These are phyloP conservation scores for Sonneratia caseolaris DNA, from an alignment of 345 rosid genomes.

Conservation along the genomic window DNA sequence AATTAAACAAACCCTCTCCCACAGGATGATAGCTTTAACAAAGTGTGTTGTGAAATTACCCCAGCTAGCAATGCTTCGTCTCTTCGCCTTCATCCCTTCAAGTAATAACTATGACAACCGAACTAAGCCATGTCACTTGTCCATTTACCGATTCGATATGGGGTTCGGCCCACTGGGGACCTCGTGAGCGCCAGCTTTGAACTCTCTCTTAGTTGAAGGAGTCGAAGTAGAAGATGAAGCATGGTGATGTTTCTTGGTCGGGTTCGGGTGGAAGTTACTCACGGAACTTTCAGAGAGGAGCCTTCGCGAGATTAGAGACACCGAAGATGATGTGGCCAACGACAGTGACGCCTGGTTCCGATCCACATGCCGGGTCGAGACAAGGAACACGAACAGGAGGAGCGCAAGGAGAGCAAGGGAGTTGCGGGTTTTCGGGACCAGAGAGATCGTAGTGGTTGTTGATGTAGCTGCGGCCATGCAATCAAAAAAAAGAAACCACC, in stretches of 20 bases:
- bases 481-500: slow-evolving; percentile 52
- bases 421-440: slow-evolving; percentile 21
- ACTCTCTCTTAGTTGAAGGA: slow-evolving; percentile 22
- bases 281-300: slow-evolving; percentile 31
- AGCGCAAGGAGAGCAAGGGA: slow-evolving; percentile 26
- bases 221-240: slow-evolving; percentile 15
- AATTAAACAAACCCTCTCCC: slow-evolving; percentile 1
- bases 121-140: background rate
- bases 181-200: slow-evolving; percentile 57
- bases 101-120: background rate
- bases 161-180: slow-evolving; percentile 97
- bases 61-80: background rate
- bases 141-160: slow-evolving; percentile 59
- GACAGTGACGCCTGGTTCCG: slow-evolving; percentile 5
- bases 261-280: slow-evolving; percentile 25
- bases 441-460: slow-evolving; percentile 19
- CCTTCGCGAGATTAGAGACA: slow-evolving; percentile 7
- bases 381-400: slow-evolving; percentile 28
- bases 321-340: slow-evolving; percentile 10
- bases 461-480: slow-evolving; percentile 66
- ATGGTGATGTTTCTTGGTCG: slow-evolving; percentile 3
- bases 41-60: background rate
- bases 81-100: background rate
- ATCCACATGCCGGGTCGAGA: slow-evolving; percentile 19
- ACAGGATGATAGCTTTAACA: background rate